Conservation (phyloP, 179 eudicot species). For the Amaranthus tricolor region DNA sequence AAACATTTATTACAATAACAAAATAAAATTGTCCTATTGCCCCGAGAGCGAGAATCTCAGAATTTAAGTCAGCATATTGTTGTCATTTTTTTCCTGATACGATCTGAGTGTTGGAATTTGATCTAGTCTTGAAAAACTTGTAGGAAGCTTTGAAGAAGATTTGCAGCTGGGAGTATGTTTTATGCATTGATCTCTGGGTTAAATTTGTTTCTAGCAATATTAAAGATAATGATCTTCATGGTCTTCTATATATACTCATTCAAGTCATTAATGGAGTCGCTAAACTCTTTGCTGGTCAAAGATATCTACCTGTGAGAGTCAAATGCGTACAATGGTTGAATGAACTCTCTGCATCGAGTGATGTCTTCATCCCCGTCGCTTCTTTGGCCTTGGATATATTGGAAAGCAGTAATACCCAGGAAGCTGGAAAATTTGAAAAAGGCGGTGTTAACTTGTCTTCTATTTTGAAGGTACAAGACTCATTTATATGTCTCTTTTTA, state of each 20-base stretch:
- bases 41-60: neutral
- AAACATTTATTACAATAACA: neutral
- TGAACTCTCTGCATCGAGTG: slow-evolving; percentile 65
- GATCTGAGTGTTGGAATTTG: neutral
- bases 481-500: neutral
- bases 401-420: slow-evolving; percentile 64
- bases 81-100: neutral
- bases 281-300: slow-evolving; percentile 67
- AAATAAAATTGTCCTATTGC: too few relatives aligned
- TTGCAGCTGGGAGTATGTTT: slow-evolving; percentile 76
- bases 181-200: slow-evolving; percentile 90
- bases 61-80: neutral
- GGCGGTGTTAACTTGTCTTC: slow-evolving; percentile 40
- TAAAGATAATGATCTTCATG: slow-evolving; percentile 62
- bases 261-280: slow-evolving; percentile 80
- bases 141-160: slow-evolving; percentile 85
- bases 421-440: slow-evolving; percentile 50
- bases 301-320: slow-evolving; percentile 68
- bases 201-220: slow-evolving; percentile 52
- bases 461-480: slow-evolving; percentile 56
- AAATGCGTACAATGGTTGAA: slow-evolving; percentile 88
- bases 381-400: slow-evolving; percentile 66
- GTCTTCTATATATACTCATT: slow-evolving; percentile 43
- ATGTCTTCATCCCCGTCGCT: slow-evolving; percentile 72
- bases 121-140: slow-evolving; percentile 1